Evolutionary conservation across 805 yeast species (phyloP), one percentile per base, ranked within the genome.

Genomic region (Scheffersomyces ergatensis): DNA sequence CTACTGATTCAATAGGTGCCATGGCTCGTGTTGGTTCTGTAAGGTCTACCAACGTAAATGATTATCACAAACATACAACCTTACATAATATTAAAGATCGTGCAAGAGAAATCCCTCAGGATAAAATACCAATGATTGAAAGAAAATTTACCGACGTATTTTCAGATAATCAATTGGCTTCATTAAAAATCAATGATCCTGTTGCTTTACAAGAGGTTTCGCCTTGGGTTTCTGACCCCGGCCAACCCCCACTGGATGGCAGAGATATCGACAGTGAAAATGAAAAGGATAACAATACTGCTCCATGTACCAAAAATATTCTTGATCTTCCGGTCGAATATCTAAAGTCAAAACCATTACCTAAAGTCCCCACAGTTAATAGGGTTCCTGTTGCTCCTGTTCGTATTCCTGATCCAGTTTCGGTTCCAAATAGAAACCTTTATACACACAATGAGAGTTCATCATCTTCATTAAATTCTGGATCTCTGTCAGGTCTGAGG

Each of bases 11-110:
- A 14, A 55, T 50, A 3, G 54, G 56, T 13, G 44, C 57, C 13
- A 54, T 62, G 37, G 58, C 63, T 1, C 47, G 63, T 44, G 49
- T 60, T 8, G 62, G 74, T 5, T 67, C 74, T 0, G 65, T 68
- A 2, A 48, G 69, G 37, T 53, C 74, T 0, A 55, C 65, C 1
- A 48, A 58, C 12, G 50, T 61, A 40, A 58, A 51, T 25, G 74
- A 69, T 47, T 68, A 62, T 46, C 64, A 69, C 43, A 48, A 54
- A 35, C 63, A 57, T 34, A 64, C 69, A 6, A 57, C 63, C 0
- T 40, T 51, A 3, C 70, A 62, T 42, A 66, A 62, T 42, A 24
- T 15, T 37, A 30, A 36, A 34, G 37, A 33, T 17, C 23, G 33
- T 15, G n/a, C n/a, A n/a, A 18, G 34, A 17, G 37, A 25, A 13